Evolutionary conservation across 2,329 filamentous ascomycete genomes (phyloP).

Genomic region (Colletotrichum agaves): DNA sequence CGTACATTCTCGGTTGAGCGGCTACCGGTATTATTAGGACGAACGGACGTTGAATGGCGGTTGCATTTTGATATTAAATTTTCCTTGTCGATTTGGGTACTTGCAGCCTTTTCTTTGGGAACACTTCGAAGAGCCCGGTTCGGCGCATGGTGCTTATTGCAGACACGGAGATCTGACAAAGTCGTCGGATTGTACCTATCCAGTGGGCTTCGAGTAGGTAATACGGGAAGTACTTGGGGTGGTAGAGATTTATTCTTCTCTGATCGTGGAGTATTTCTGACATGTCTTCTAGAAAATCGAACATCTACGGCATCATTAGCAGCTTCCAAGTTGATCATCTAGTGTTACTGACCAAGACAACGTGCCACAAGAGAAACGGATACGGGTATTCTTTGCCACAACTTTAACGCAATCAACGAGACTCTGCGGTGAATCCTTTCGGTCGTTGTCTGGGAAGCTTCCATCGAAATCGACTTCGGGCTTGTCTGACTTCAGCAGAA

Average conservation of each 20-base stretch:
- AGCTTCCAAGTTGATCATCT: background rate
- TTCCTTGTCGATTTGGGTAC: constrained; percentile 33
- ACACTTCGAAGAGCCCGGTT: constrained; percentile 5
- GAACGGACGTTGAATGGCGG: constrained; percentile 32
- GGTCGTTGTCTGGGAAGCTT: too few relatives aligned
- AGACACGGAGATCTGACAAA: background rate
- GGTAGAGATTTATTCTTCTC: too few relatives aligned
- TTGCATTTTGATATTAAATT: constrained; percentile 30
- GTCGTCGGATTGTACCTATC: background rate
- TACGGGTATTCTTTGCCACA: background rate
- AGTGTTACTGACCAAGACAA: background rate
- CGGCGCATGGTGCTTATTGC: constrained; percentile 1
- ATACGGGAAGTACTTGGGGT: background rate
- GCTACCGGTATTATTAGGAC: constrained; percentile 36
- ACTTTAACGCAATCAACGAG: too few relatives aligned
- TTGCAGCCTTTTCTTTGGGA: constrained; percentile 29
- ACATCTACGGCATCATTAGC: background rate
- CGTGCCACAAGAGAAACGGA: background rate
- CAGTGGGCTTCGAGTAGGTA: background rate
- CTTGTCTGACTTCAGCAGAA: background rate
- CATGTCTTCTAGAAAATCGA: background rate
- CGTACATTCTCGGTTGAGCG: constrained; percentile 13
- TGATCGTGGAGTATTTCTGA: background rate
- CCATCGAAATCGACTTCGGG: too few relatives aligned
- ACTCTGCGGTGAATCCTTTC: too few relatives aligned